Percentiles rank a stretch among this genome's conserved stretches.
Conservation (phyloP, 2,329 filamentous ascomycete genomes). For the Talaromyces sp. region DNA sequence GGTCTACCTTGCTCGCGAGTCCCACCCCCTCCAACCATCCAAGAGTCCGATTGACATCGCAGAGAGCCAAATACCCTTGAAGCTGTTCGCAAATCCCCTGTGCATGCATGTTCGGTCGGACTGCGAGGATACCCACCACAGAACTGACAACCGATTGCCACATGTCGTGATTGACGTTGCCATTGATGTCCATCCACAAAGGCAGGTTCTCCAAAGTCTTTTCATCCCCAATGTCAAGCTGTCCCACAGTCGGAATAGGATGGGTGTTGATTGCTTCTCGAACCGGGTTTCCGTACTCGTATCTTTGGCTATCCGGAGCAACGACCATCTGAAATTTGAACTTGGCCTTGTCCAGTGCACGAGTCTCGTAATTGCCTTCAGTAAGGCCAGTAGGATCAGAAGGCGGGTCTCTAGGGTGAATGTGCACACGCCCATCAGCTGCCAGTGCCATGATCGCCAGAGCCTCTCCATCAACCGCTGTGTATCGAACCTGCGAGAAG, state of each 20-base stretch:
- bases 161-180: constrained; percentile 25
- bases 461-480: constrained; percentile 39
- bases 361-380: constrained; percentile 42
- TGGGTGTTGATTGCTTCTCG: constrained; percentile 11
- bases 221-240: neutral
- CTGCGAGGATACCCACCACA: constrained; percentile 36
- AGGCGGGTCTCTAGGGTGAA: constrained; percentile 36
- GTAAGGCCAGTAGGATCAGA: constrained; percentile 42
- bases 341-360: constrained; percentile 39
- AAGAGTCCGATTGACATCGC: constrained; percentile 38
- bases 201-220: constrained; percentile 28
- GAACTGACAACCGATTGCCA: constrained; percentile 41
- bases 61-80: constrained; percentile 33
- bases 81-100: constrained; percentile 31
- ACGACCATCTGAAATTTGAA: constrained; percentile 40
- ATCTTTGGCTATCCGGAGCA: constrained; percentile 26
- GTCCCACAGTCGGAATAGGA: neutral
- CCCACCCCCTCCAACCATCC: constrained; percentile 34
- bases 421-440: constrained; percentile 27
- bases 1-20: constrained; percentile 16
- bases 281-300: constrained; percentile 37
- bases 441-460: constrained; percentile 40
- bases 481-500: constrained; percentile 27
- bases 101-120: constrained; percentile 35
- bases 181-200: constrained; percentile 46